These are phyloP conservation scores for Pelargonium nanum DNA, from an alignment of 345 rosid species.

Conservation along the genomic window DNA sequence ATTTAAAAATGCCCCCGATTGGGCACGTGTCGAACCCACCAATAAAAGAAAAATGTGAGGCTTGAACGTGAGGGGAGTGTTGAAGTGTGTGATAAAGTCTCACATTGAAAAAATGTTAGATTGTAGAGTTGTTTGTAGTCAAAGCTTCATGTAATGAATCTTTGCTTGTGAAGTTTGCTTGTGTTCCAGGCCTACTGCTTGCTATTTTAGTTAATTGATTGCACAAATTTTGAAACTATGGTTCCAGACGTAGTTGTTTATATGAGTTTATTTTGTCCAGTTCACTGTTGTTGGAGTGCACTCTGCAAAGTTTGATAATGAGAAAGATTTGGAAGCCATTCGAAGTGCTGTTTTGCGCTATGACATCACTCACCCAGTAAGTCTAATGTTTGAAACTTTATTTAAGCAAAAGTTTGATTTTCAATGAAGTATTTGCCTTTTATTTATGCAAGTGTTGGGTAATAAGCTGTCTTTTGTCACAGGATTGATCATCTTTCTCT, in stretches of 20 bases:
- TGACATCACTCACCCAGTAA: conserved; percentile 74
- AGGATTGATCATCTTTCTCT: no score
- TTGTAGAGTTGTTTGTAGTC: neutral
- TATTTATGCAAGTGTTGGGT: conserved; percentile 2
- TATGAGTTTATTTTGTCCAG: conserved; percentile 30
- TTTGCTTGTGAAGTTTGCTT: neutral
- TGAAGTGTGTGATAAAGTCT: no score
- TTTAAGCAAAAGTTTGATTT: conserved; percentile 4
- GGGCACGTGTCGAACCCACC: no score
- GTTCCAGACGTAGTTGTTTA: conserved; percentile 2
- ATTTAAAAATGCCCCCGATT: no score
- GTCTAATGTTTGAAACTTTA: conserved; percentile 12
- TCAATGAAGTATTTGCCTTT: conserved; percentile 4
- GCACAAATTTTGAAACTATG: neutral
- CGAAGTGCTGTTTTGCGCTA: conserved; percentile 84
- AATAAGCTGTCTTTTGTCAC: neutral
- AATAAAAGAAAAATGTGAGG: no score
- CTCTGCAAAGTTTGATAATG: conserved; percentile 95
- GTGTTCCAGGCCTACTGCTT: neutral
- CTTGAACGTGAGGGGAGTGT: no score
- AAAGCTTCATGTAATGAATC: neutral
- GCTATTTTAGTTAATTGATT: neutral
- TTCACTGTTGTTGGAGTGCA: conserved; percentile 92
- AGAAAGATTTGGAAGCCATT: conserved; percentile 91
- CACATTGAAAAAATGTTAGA: no score